A percentile compares a stretch with the other conserved stretches of the same genome.
These are phyloP conservation scores for Elsinoe perseae DNA, from an alignment of 2,329 filamentous ascomycete genomes.

Conservation along the genomic window DNA sequence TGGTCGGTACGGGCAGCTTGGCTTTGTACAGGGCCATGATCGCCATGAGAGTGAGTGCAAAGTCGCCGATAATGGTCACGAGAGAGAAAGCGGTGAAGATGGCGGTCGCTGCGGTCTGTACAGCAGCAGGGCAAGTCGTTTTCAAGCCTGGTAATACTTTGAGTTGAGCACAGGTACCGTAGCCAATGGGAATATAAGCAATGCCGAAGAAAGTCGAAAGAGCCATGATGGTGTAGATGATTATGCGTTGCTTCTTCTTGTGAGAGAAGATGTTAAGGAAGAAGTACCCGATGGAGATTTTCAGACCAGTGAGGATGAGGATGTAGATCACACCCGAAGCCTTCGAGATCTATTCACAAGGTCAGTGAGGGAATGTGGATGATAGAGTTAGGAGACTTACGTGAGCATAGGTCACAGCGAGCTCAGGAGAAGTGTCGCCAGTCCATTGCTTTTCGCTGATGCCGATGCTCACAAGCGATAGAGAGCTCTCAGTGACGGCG, in stretches of 20 bases:
- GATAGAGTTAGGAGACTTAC: not conserved
- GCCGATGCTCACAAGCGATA: not conserved
- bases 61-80: slow-evolving; percentile 31
- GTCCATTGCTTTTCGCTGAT: not conserved
- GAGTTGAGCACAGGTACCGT: slow-evolving; percentile 46
- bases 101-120: slow-evolving; percentile 15
- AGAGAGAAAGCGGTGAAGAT: slow-evolving; percentile 20
- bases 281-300: slow-evolving; percentile 44
- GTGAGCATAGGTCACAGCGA: not conserved
- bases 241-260: slow-evolving; percentile 33
- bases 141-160: slow-evolving; percentile 31
- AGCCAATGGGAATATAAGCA: slow-evolving; percentile 42
- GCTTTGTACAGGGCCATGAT: slow-evolving; percentile 30
- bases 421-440: not conserved
- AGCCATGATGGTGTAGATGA: slow-evolving; percentile 39
- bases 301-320: slow-evolving; percentile 38
- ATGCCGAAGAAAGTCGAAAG: slow-evolving; percentile 37
- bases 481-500: not conserved
- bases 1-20: slow-evolving; percentile 11
- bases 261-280: slow-evolving; percentile 42
- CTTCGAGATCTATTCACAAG: not conserved
- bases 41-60: slow-evolving; percentile 31
- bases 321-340: slow-evolving; percentile 34
- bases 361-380: not conserved
- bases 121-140: slow-evolving; percentile 20